Evolutionary conservation across 331 rosid genomes (phyloP).

Genomic region (Telfairia occidentalis): DNA sequence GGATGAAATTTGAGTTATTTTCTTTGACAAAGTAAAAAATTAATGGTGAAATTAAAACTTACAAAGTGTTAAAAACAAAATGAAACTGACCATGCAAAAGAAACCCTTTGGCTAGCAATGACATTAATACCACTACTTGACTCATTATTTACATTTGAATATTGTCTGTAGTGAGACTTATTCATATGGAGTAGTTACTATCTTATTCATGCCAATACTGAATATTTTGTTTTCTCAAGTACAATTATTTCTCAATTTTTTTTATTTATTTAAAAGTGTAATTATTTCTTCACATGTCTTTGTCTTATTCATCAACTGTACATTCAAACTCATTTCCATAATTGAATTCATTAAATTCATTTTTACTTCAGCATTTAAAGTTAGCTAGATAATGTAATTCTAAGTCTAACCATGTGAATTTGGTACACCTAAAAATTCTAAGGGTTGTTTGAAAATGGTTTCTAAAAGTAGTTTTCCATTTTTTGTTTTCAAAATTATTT

Average conservation of each 20-base stretch:
- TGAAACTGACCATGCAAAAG: neutral
- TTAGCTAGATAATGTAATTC: neutral
- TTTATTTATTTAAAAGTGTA: neutral
- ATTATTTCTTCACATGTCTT: neutral
- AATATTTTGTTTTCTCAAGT: neutral
- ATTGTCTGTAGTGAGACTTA: neutral
- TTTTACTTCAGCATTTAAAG: neutral
- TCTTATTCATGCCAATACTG: neutral
- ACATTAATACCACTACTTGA: neutral
- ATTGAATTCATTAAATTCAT: neutral
- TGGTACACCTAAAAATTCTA: neutral
- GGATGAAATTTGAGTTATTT: too few species aligned
- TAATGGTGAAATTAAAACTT: neutral
- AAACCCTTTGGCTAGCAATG: neutral
- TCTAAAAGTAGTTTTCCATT: too few species aligned
- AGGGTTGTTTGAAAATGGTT: neutral
- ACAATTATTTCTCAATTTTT: conserved; percentile 7
- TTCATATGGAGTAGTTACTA: neutral
- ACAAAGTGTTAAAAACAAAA: neutral
- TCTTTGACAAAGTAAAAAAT: neutral
- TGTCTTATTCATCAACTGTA: neutral
- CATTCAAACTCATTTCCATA: neutral
- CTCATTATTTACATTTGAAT: neutral
- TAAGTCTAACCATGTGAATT: neutral
- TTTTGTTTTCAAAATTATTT: too few species aligned